Percentiles rank a stretch among this genome's conserved stretches.
Conservation (phyloP, 768 basidiomycete genomes). For the Lactarius hatsudake region DNA sequence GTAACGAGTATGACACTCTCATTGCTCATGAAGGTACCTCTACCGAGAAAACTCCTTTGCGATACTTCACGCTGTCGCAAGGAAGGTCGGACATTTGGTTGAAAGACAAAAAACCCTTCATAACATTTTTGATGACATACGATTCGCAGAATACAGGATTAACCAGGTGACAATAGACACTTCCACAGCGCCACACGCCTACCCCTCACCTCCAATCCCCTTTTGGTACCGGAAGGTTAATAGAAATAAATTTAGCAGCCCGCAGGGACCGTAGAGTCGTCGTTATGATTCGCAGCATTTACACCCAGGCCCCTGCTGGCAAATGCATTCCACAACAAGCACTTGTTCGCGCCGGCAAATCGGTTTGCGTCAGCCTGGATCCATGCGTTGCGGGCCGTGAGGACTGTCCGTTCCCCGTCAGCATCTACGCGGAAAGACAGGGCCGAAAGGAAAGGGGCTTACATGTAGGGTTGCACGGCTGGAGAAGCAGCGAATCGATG, state of each 20-base stretch:
- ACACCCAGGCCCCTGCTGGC: slow-evolving; percentile 50
- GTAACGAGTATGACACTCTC: too few relatives aligned
- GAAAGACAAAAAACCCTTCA: too few relatives aligned
- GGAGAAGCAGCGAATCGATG: slow-evolving; percentile 47
- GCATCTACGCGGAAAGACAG: neutral
- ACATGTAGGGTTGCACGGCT: slow-evolving; percentile 51
- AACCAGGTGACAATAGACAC: too few relatives aligned
- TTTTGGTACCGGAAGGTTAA: neutral
- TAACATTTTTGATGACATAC: too few relatives aligned
- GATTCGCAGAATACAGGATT: too few relatives aligned
- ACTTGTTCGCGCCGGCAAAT: slow-evolving; percentile 45
- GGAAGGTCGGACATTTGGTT: too few relatives aligned
- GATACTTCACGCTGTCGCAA: too few relatives aligned
- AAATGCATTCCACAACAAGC: slow-evolving; percentile 46
- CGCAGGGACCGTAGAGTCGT: slow-evolving; percentile 34
- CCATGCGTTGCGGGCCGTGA: slow-evolving; percentile 48
- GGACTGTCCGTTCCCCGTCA: slow-evolving; percentile 34
- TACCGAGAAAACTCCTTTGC: too few relatives aligned
- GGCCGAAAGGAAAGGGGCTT: slow-evolving; percentile 25
- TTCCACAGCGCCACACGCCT: too few relatives aligned
- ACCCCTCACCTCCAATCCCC: too few relatives aligned
- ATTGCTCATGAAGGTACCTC: too few relatives aligned
- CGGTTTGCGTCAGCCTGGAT: slow-evolving; percentile 51
- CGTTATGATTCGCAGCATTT: slow-evolving; percentile 35
- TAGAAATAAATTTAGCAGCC: slow-evolving; percentile 29